phyloP scores from a whole-genome alignment of 2,329 filamentous ascomycete species.

The Hymenoscyphus occultus region DNA sequence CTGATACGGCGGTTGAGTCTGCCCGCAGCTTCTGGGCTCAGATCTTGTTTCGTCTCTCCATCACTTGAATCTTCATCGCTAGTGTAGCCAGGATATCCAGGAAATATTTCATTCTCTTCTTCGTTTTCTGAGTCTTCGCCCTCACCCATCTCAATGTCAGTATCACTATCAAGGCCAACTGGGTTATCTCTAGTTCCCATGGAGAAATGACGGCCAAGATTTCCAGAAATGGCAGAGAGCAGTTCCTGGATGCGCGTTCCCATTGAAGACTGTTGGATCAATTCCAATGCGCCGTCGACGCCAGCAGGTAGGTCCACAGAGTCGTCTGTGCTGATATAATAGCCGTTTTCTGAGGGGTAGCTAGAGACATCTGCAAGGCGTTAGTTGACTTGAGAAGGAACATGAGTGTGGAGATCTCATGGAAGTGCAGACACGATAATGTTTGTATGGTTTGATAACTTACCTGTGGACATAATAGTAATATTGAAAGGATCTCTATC shows the following conservation, averaged over 20 bases:
- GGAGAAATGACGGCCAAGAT: constrained; percentile 25
- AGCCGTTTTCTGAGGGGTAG: constrained; percentile 48
- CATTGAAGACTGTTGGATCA: constrained; percentile 23
- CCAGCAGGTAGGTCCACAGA: constrained; percentile 44
- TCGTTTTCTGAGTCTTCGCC: constrained; percentile 11
- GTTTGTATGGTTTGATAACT: constrained; percentile 4
- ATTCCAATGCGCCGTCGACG: constrained; percentile 38
- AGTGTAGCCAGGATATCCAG: constrained; percentile 10
- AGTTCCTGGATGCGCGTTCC: constrained; percentile 30
- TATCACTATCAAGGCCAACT: constrained; percentile 37
- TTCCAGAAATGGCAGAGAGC: constrained; percentile 26
- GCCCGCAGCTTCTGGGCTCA: constrained; percentile 19
- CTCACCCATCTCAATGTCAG: constrained; percentile 29
- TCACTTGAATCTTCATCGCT: too few species aligned
- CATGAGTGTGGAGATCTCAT: not conserved
- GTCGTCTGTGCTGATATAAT: constrained; percentile 50
- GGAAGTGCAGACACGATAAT: not conserved
- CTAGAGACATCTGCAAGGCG: constrained; percentile 49
- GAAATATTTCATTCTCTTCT: constrained; percentile 13
- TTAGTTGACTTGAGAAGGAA: constrained; percentile 15
- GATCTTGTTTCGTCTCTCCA: not conserved
- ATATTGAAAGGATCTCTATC: constrained; percentile 29
- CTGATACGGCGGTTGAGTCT: constrained; percentile 43
- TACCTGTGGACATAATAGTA: constrained; percentile 28
- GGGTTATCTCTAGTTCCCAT: constrained; percentile 21